phyloP scores from a whole-genome alignment of 2,329 filamentous ascomycete genomes.

The Pseudogymnoascus sp. region DNA sequence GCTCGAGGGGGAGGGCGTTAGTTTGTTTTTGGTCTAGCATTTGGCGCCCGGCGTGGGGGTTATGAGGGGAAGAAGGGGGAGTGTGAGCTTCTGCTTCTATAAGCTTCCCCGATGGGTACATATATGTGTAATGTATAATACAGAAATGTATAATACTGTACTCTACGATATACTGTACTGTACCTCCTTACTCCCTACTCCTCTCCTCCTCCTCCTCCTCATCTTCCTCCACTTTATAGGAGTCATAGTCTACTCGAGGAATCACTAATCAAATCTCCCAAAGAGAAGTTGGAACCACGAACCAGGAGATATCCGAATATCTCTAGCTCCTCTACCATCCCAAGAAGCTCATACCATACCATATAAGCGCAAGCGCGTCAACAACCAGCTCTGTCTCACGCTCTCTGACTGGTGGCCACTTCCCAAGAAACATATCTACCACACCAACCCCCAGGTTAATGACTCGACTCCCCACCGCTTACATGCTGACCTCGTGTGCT shows the following conservation, averaged over 20 bases:
- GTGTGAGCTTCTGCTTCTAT: background rate
- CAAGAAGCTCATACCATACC: background rate
- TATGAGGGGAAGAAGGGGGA: background rate
- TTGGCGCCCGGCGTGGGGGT: background rate
- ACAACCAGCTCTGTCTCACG: background rate
- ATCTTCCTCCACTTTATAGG: background rate
- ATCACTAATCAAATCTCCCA: background rate
- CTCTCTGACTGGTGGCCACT: background rate
- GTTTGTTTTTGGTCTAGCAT: background rate
- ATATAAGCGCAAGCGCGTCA: background rate
- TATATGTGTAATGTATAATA: background rate
- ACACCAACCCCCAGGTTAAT: background rate
- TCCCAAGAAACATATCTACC: background rate
- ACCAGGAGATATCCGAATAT: background rate
- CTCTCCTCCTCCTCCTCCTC: background rate
- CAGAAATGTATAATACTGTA: background rate
- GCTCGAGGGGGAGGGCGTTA: background rate
- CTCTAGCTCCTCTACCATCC: background rate
- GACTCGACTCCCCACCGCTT: background rate
- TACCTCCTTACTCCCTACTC: background rate
- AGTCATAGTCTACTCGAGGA: background rate
- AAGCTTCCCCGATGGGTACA: background rate
- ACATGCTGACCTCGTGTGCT: background rate
- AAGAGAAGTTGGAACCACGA: background rate
- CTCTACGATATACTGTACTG: background rate